A percentile compares a stretch with the other conserved stretches of the same genome.
Evolutionary conservation across 2,329 filamentous ascomycete species (phyloP).

Genomic region (Aspergillus pseudoglaucus): DNA sequence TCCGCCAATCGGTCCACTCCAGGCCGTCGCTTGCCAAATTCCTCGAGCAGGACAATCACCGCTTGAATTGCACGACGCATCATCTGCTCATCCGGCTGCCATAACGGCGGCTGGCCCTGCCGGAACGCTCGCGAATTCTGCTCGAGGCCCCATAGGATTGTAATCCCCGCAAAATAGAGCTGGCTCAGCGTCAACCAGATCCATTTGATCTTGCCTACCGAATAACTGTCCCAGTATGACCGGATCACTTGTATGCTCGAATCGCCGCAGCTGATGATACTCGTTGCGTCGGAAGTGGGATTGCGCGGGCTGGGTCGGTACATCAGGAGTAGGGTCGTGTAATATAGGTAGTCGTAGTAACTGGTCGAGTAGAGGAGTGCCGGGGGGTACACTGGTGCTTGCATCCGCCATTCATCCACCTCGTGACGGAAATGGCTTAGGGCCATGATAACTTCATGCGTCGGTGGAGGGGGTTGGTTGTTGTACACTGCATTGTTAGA

Average conservation of each 20-base stretch:
- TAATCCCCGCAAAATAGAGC: constrained; percentile 34
- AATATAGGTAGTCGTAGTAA: constrained; percentile 37
- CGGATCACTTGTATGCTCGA: constrained; percentile 34
- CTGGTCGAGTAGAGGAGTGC: constrained; percentile 35
- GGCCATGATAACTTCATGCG: constrained; percentile 19
- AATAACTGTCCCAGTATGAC: constrained; percentile 36
- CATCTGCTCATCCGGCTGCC: constrained; percentile 31
- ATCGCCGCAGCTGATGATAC: constrained; percentile 33
- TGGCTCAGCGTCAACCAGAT: constrained; percentile 37
- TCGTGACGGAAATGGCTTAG: constrained; percentile 30
- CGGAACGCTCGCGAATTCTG: constrained; percentile 30
- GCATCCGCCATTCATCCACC: constrained; percentile 33
- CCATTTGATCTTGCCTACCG: constrained; percentile 35
- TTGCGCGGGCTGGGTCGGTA: constrained; percentile 34
- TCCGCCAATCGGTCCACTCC: constrained; percentile 32
- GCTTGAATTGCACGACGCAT: constrained; percentile 33
- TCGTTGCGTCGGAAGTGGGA: constrained; percentile 29
- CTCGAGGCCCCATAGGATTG: constrained; percentile 35
- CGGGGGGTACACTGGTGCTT: constrained; percentile 29
- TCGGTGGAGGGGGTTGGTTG: constrained; percentile 24
- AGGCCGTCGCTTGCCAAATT: constrained; percentile 32
- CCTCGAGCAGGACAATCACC: constrained; percentile 30
- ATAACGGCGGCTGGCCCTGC: constrained; percentile 22
- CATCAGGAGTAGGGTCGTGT: constrained; percentile 33
- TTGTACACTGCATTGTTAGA: constrained; percentile 26